Conservation (phyloP, 768 basidiomycete species). For the Amanita exitialis region DNA sequence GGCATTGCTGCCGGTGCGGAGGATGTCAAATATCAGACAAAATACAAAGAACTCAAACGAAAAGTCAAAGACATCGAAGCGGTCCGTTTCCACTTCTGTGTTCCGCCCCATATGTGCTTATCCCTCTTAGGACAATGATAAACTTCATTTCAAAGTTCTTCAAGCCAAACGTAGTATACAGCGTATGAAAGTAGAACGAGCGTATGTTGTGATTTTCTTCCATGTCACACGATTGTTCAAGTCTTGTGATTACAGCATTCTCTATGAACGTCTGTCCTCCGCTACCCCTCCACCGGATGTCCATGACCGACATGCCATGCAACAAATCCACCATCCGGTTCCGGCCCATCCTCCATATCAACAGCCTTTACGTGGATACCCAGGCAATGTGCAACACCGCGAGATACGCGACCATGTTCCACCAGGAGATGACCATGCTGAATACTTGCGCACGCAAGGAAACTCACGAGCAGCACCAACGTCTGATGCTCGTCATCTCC, state of each 20-base stretch:
- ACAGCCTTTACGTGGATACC: conserved; percentile 22
- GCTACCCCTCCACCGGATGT: conserved; percentile 47
- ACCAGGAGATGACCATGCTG: conserved; percentile 38
- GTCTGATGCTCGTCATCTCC: conserved; percentile 39
- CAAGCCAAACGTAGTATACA: conserved; percentile 76
- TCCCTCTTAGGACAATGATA: conserved; percentile 72
- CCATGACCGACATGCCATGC: conserved; percentile 27
- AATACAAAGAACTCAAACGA: conserved; percentile 82
- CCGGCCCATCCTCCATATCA: conserved; percentile 27
- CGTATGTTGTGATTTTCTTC: conserved; percentile 42
- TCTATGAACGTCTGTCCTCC: conserved; percentile 68
- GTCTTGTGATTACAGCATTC: conserved; percentile 29
- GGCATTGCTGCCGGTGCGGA: conserved; percentile 75
- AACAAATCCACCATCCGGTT: conserved; percentile 20
- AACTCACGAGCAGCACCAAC: conserved; percentile 35
- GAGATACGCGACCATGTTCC: conserved; percentile 29
- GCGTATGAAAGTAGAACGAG: conserved; percentile 80
- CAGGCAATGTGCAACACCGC: conserved; percentile 23
- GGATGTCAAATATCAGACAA: conserved; percentile 79
- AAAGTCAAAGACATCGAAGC: conserved; percentile 83
- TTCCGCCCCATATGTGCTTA: neutral
- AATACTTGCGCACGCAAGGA: conserved; percentile 40
- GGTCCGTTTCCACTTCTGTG: conserved; percentile 32
- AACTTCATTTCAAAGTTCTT: conserved; percentile 71
- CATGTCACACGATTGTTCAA: conserved; percentile 8